Base-by-base conservation (phyloP, 1,139 yeast species). In the Geotrichum histeridarum region DNA sequence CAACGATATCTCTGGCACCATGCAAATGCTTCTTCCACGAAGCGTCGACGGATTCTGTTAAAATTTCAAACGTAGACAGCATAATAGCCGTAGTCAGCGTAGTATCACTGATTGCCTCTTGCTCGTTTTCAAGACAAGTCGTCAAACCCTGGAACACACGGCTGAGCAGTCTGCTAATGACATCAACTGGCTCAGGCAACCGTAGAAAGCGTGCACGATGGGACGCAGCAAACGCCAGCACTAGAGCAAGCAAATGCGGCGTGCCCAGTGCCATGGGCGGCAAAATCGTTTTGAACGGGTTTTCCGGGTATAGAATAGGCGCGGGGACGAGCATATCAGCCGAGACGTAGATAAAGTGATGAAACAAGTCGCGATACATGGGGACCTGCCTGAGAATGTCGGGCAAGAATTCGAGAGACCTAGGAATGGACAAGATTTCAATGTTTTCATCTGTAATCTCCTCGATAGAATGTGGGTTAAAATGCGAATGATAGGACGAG, bases 211-310 rank as follows among this genome's bases (percentile, higher is more conserved):
- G 58, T 6, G 67, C 65, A 33, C 67, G 72, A 57, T 83, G 81
- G 4, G 77, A 71, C 0, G 88, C 83, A 1, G 90, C 82, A 66
- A 82, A 84, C 1, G 93, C 91, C 38, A 86, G 69, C 22, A 86
- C 64, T 0, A 86, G 72, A 1, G 86, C 77, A 60, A 85, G 69
- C 11, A 86, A 69, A 15, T 72, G 73, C n/a, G 73, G 72, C 0
- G 86, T 79, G 15, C 77, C 74, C 76, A 84, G 73, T 0, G 94
- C 91, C 79, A 86, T 77, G 59, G 79, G 80, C 0, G 94, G 93
- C 14, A 86, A 67, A 4, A 84, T 69, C 7, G 77, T 77, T 57
- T 78, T 78, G 69, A 86, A 85, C 0, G 95, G 95, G 61, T 86
- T 86, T 22, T 80, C 81, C 22, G 70, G 73, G 63, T 83, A 83